A percentile compares a stretch with the other conserved stretches of the same genome.
These are phyloP conservation scores for Oryza meridionalis DNA, from an alignment of 176 grass and related monocot genomes.

Conservation along the genomic window DNA sequence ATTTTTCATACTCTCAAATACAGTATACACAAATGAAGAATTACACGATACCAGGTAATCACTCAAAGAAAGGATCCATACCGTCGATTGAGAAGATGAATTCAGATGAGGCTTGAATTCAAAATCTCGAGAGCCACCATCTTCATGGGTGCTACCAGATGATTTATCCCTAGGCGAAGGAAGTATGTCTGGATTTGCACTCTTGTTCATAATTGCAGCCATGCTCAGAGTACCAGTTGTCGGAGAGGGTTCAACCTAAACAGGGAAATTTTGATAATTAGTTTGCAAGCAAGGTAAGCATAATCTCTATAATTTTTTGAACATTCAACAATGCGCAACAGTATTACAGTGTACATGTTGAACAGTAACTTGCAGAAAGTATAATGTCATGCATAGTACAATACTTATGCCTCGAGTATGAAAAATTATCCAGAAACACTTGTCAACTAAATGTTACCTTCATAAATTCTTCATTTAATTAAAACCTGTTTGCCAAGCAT, in stretches of 20 bases:
- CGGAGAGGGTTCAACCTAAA: slow-evolving; percentile 97
- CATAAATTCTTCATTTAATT: neutral
- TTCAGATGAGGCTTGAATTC: slow-evolving; percentile 72
- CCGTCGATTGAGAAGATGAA: slow-evolving; percentile 53
- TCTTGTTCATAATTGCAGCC: slow-evolving; percentile 73
- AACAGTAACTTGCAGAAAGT: slow-evolving; percentile 3
- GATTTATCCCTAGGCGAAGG: slow-evolving; percentile 69
- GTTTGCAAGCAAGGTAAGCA: neutral
- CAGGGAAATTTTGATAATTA: slow-evolving; percentile 32
- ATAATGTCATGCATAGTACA: neutral
- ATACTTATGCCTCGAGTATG: neutral
- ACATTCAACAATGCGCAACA: neutral
- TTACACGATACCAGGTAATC: neutral
- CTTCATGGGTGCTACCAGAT: slow-evolving; percentile 41
- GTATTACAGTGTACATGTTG: neutral
- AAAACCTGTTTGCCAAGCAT: slow-evolving; percentile 16
- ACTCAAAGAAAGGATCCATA: slow-evolving; percentile 34
- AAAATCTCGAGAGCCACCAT: slow-evolving; percentile 68
- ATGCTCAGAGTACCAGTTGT: slow-evolving; percentile 93
- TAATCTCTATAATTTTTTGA: slow-evolving; percentile 24
- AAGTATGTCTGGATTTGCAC: slow-evolving; percentile 40
- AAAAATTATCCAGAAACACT: slow-evolving; percentile 5
- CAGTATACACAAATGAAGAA: neutral
- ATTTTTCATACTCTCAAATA: neutral
- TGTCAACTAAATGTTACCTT: neutral